A percentile compares a stretch with the other conserved stretches of the same genome.
Conservation (phyloP, 306 rosid species). For the Acacia crassicarpa region DNA sequence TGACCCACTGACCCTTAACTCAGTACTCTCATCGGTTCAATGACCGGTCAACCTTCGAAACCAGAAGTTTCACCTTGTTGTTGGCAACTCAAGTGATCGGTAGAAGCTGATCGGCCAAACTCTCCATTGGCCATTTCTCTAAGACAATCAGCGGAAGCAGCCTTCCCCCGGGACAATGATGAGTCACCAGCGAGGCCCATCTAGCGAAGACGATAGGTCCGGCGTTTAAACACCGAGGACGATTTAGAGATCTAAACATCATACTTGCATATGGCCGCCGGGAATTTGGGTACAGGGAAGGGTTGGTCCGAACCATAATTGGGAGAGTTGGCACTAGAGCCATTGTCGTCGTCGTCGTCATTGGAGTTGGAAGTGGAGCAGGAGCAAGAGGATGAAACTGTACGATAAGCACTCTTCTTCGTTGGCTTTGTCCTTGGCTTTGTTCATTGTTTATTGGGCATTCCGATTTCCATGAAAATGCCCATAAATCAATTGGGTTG, state of each 20-base stretch:
- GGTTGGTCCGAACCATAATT: constrained; percentile 41
- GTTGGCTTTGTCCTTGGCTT: constrained; percentile 50
- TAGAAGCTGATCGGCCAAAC: constrained; percentile 48
- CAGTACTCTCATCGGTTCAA: too few species aligned
- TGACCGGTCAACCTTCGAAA: too few species aligned
- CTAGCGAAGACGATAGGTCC: constrained; percentile 62
- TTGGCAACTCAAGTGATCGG: constrained; percentile 43
- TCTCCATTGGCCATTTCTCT: constrained; percentile 36
- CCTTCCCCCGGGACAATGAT: constrained; percentile 49
- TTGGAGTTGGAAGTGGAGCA: constrained; percentile 82
- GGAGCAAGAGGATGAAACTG: constrained; percentile 81
- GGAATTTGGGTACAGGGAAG: constrained; percentile 57
- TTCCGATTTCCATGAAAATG: constrained; percentile 73
- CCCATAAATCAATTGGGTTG: constrained; percentile 43
- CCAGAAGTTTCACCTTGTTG: constrained; percentile 20
- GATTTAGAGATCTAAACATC: constrained; percentile 96
- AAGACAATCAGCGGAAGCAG: constrained; percentile 17
- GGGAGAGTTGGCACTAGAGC: constrained; percentile 40
- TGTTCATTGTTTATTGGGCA: constrained; percentile 84
- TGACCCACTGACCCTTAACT: too few species aligned
- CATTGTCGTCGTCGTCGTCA: constrained; percentile 37
- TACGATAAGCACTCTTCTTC: constrained; percentile 74
- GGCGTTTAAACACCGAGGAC: constrained; percentile 85
- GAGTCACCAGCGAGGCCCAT: constrained; percentile 75
- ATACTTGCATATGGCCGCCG: constrained; percentile 54